Evolutionary conservation across 179 eudicot genomes (phyloP), one percentile per base, ranked within the genome.

Genomic region (Amaranthus tricolor): DNA sequence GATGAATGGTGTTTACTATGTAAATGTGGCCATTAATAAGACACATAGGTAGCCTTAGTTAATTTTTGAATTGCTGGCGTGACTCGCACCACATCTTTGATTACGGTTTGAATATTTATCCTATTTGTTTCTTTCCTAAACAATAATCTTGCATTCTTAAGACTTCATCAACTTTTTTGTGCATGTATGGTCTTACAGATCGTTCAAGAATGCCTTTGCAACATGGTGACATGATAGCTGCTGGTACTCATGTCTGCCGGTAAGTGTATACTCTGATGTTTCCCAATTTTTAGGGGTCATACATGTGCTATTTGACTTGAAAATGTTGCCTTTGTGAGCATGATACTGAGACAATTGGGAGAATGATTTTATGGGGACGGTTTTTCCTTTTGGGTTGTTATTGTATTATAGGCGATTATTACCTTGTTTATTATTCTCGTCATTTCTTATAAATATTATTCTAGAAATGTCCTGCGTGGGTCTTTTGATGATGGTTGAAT

Each of bases 241-340:
- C 89, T 68, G 78, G 70, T 53, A 88, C 98, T 13, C 85, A 81
- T 78, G 74, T 88, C 62, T 94, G 98, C 92, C 81, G 71, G 98
- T 92, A 74, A 78, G 97, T 70, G 48, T 47, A 45, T 2, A 16
- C 50, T 52, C 56, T 52, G 56, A 65, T 15, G 2, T 19, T 50
- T 51, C 47, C 16, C 14, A 51, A 7, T 17, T 8, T 8, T 49
- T 10, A 50, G 71, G 57, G 57, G 47, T 67, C 52, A 51, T 1
- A 20, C 16, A 49, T 68, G 47, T 51, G 10, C 9, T 13, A 9
- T 21, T 51, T 68, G 52, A 51, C 17, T 51, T 5, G 21, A 8
- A 47, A 6, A 67, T 4, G 21, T 45, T 31, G 2, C 40, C 40
- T n/a, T 24, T 44, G 50, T 12, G 13, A n/a, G 62, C 24, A 58